A percentile compares a stretch with the other conserved stretches of the same genome.
Evolutionary conservation across 495 filamentous ascomycete species (phyloP).

Genomic region (Mytilinidion resinicola): DNA sequence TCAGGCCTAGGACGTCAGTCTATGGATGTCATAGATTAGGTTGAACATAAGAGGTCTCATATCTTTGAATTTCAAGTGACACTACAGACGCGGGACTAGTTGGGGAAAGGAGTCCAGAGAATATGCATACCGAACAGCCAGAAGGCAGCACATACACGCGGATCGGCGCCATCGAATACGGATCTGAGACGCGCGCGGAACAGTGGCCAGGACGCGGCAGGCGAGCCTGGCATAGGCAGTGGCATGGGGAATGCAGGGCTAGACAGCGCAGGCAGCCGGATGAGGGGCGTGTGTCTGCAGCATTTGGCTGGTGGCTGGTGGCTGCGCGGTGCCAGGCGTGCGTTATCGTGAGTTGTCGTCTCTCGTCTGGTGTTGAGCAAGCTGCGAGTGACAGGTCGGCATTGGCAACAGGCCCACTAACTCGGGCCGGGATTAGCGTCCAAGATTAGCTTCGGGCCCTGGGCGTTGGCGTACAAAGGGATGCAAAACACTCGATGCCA

Average conservation of each 20-base stretch:
- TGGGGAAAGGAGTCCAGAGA: no score
- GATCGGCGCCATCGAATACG: slow-evolving; percentile 62
- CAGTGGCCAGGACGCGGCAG: slow-evolving; percentile 66
- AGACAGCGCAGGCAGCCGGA: neutral
- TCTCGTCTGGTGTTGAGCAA: neutral
- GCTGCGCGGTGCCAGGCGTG: no score
- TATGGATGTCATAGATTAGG: neutral
- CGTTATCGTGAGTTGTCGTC: no score
- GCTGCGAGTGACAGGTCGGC: no score
- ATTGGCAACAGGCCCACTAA: neutral
- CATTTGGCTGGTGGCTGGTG: neutral
- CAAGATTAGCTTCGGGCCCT: neutral
- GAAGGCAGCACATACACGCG: slow-evolving; percentile 71
- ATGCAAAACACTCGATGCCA: neutral
- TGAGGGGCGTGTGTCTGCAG: neutral
- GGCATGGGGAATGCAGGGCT: slow-evolving; percentile 7
- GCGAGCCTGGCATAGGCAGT: slow-evolving; percentile 63
- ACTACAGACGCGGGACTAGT: neutral
- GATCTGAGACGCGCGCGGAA: slow-evolving; percentile 59
- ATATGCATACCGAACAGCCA: slow-evolving; percentile 75
- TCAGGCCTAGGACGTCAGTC: slow-evolving; percentile 55
- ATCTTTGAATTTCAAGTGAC: neutral
- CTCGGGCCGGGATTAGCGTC: neutral
- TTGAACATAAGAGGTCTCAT: neutral
- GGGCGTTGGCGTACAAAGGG: neutral